Evolutionary conservation across 106 monocot genomes (phyloP), one percentile per base, ranked within the genome.

Genomic region (Amphibolis antarctica): DNA sequence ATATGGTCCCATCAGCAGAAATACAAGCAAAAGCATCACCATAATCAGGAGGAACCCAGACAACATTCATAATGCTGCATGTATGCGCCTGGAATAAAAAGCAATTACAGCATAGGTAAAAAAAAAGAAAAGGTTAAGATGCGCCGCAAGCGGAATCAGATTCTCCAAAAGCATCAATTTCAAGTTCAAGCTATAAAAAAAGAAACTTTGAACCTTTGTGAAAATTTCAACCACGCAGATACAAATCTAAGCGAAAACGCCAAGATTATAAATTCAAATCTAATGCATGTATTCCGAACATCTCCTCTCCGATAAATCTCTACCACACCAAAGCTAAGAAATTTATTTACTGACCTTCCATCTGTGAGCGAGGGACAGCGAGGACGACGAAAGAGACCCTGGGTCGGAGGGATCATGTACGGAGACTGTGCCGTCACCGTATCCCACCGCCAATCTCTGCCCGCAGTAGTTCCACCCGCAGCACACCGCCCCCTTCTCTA

Each of bases 31-130:
- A 61, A 3, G 85, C 98, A 71, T 98, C 98, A 26, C 98, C 98
- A 46, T 78, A 82, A 47, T 91, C 98, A 6, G 98, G 91, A 61
- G 98, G 98, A 75, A 83, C 57, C 98, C 98, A 98, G 42, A 87
- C 60, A 44, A 98, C 51, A 57, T 83, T 79, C 61, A 27, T 55
- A 61, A 98, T 63, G 28, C 76, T 55, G 57, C 51, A 52, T 43
- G 24, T 65, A 58, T 77, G 80, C 22, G 78, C 91, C 98, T 98
- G 71, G 29, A 71, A 7, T 36, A 2, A 36, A 36, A 30, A n/a
- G n/a, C n/a, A n/a, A n/a, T n/a, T n/a, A n/a, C n/a, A n/a, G n/a
- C n/a, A n/a, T n/a, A n/a, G n/a, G n/a, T n/a, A n/a, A n/a, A n/a
- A n/a, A n/a, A n/a, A n/a, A n/a, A n/a, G n/a, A n/a, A n/a, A n/a